Evolutionary conservation across 345 rosid genomes (phyloP).

Genomic region (Pistacia atlantica): DNA sequence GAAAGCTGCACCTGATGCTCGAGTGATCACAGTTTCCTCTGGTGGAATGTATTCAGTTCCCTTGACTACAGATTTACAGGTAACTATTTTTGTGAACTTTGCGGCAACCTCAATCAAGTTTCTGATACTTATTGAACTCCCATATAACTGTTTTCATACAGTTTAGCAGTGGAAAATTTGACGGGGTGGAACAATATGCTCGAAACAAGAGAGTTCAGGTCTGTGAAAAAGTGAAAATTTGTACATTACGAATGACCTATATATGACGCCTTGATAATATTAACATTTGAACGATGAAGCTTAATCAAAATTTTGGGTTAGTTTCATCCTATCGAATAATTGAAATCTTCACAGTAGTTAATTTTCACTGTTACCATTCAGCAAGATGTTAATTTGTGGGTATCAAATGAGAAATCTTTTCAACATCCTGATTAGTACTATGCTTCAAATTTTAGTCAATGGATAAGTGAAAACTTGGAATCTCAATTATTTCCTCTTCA

Average conservation of each 20-base stretch:
- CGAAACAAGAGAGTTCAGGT: slow-evolving; percentile 93
- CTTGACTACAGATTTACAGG: slow-evolving; percentile 83
- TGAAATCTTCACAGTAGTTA: not conserved
- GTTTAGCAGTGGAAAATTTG: slow-evolving; percentile 57
- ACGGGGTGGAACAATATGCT: slow-evolving; percentile 71
- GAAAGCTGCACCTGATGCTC: slow-evolving; percentile 80
- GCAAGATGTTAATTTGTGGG: not conserved
- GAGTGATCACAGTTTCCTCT: slow-evolving; percentile 84
- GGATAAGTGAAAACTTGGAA: too few relatives aligned
- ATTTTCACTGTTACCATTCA: too few relatives aligned
- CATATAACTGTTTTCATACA: slow-evolving; percentile 33
- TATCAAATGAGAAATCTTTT: not conserved
- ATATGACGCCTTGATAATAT: not conserved
- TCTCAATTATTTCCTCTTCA: not conserved
- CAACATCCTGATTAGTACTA: not conserved
- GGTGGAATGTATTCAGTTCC: slow-evolving; percentile 89
- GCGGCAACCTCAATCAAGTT: not conserved
- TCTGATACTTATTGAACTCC: not conserved
- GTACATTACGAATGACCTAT: not conserved
- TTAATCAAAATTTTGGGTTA: not conserved
- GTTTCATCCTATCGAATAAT: not conserved
- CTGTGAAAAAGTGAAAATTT: slow-evolving; percentile 14
- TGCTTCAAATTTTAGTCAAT: not conserved
- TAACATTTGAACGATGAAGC: not conserved
- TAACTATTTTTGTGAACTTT: slow-evolving; percentile 15